Evolutionary conservation across 2,329 filamentous ascomycete species (phyloP).

Genomic region (Chrysosporium keratinophilum): DNA sequence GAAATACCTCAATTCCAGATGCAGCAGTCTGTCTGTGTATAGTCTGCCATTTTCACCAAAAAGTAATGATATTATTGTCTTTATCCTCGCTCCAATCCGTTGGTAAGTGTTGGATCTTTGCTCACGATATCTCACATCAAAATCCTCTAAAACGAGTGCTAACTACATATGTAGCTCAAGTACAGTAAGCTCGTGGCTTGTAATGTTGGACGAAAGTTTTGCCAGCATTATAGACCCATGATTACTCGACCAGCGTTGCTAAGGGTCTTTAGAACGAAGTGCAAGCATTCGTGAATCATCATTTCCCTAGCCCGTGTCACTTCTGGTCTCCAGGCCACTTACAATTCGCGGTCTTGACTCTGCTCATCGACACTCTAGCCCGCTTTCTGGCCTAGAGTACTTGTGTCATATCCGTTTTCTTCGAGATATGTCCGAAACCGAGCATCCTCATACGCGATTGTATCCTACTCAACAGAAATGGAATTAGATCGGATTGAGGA

Average conservation of each 20-base stretch:
- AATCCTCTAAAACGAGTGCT: background rate
- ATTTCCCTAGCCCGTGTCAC: background rate
- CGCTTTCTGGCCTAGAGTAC: constrained; percentile 41
- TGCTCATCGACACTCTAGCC: background rate
- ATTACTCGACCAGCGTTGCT: no score
- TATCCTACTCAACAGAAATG: constrained; percentile 48
- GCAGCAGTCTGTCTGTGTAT: no score
- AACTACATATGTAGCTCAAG: background rate
- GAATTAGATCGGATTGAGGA: background rate
- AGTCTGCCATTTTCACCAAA: no score
- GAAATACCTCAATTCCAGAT: no score
- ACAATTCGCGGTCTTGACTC: background rate
- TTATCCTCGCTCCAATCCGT: no score
- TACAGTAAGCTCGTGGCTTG: no score
- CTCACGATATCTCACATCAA: background rate
- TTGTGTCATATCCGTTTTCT: constrained; percentile 64
- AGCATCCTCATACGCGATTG: constrained; percentile 66
- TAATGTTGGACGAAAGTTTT: no score
- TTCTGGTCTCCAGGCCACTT: no score
- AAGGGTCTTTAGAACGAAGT: no score
- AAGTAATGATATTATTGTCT: no score
- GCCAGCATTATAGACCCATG: no score
- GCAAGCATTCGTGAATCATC: no score
- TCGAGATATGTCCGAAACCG: constrained; percentile 65
- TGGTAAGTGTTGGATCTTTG: background rate